A percentile compares a stretch with the other conserved stretches of the same genome.
These are phyloP conservation scores for Camellia sinensis DNA, from an alignment of 148 eudicot genomes.

Conservation along the genomic window DNA sequence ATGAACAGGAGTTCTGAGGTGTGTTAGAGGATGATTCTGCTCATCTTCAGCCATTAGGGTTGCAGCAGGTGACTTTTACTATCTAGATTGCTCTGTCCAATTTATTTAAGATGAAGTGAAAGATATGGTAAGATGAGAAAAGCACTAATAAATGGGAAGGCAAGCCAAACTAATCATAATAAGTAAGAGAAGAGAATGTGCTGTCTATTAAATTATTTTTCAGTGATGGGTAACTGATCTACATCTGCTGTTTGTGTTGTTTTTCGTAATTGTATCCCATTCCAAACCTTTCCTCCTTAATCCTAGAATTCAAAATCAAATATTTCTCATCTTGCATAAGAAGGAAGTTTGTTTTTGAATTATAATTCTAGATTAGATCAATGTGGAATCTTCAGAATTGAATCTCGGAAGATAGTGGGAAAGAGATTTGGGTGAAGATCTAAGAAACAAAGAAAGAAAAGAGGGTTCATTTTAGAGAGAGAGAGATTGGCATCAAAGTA, in stretches of 20 bases:
- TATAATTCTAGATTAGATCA: background rate
- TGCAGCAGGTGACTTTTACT: conserved; percentile 68
- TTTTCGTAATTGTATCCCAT: background rate
- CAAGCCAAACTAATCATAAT: background rate
- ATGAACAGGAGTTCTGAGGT: conserved; percentile 90
- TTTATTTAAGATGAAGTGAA: background rate
- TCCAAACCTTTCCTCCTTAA: background rate
- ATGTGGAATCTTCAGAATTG: background rate
- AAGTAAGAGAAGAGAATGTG: background rate
- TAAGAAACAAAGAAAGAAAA: no score
- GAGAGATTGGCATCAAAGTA: no score
- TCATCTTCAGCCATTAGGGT: conserved; percentile 68
- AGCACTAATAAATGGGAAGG: no score
- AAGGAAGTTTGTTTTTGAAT: background rate
- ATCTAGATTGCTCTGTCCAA: conserved; percentile 3
- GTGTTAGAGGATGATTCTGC: conserved; percentile 72
- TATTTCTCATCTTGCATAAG: background rate
- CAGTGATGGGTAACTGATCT: background rate
- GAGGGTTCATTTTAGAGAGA: no score
- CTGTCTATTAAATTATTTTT: background rate
- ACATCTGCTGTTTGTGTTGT: background rate
- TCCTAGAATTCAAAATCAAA: background rate
- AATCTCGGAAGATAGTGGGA: background rate
- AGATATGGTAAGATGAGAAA: background rate
- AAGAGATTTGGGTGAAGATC: no score